Conservation (phyloP, 768 basidiomycete genomes). For the Leccinum incarnatum region DNA sequence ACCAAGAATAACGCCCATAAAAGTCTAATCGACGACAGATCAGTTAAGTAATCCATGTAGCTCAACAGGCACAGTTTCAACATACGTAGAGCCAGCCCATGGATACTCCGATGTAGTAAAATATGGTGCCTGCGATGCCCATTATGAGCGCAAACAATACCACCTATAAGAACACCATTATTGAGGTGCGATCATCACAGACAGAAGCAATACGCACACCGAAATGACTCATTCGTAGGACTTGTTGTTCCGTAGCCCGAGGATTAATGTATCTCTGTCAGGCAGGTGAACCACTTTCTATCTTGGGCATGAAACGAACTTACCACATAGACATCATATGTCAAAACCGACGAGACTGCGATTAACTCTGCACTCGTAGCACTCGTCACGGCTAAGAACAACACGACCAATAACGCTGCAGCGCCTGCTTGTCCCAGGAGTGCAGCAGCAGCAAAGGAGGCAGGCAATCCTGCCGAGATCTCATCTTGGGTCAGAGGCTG, state of each 20-base stretch:
- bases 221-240: conserved; percentile 64
- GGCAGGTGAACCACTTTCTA: neutral
- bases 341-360: conserved; percentile 79
- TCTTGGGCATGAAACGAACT: neutral
- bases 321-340: conserved; percentile 84
- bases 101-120: conserved; percentile 87
- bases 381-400: conserved; percentile 85
- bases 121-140: conserved; percentile 80
- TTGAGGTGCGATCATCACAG: neutral
- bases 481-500: conserved; percentile 51
- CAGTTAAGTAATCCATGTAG: neutral
- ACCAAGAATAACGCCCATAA: conserved; percentile 86
- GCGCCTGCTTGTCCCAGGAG: conserved; percentile 81
- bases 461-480: conserved; percentile 85
- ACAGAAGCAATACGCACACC: conserved; percentile 42
- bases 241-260: conserved; percentile 68
- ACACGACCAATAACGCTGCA: conserved; percentile 69
- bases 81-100: conserved; percentile 92
- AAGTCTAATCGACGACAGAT: conserved; percentile 48
- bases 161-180: conserved; percentile 41
- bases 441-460: conserved; percentile 79
- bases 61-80: conserved; percentile 9
- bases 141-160: conserved; percentile 71
- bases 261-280: conserved; percentile 76
- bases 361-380: conserved; percentile 90